A percentile compares a stretch with the other conserved stretches of the same genome.
Evolutionary conservation across 371 early-diverging fungal genomes (phyloP).

Genomic region (Zopfochytrium polystomum): DNA sequence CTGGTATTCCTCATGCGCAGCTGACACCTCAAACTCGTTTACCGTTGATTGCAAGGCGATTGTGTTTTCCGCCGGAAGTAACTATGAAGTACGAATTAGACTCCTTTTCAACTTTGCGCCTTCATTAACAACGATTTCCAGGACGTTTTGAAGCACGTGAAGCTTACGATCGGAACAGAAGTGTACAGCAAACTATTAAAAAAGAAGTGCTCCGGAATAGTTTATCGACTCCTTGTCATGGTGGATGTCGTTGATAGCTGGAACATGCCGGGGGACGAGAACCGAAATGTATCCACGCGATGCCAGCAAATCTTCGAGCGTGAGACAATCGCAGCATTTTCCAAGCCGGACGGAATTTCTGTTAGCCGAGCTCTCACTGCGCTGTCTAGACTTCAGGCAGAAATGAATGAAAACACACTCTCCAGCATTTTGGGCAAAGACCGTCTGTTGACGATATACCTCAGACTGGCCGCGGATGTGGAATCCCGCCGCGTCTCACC

Average conservation of each 20-base stretch:
- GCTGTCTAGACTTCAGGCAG: neutral
- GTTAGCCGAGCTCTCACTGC: neutral
- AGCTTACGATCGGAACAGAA: neutral
- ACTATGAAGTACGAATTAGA: no score
- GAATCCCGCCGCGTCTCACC: neutral
- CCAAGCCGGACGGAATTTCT: neutral
- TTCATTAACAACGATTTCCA: neutral
- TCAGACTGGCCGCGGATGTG: neutral
- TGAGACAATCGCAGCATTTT: neutral
- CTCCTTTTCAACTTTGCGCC: neutral
- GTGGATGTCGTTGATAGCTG: neutral
- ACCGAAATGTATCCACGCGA: neutral
- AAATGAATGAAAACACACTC: neutral
- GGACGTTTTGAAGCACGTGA: neutral
- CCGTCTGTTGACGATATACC: neutral
- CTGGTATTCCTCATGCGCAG: neutral
- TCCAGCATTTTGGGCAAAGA: neutral
- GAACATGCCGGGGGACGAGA: neutral
- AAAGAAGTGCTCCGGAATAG: conserved; percentile 1
- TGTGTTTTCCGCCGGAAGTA: neutral
- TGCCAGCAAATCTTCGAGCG: neutral
- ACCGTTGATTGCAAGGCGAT: neutral
- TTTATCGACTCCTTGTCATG: neutral
- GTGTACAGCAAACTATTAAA: neutral
- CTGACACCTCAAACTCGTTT: neutral